Percentiles rank a stretch among this genome's conserved stretches.
phyloP scores from a whole-genome alignment of 768 basidiomycete genomes.

The Amanita polypyramis region DNA sequence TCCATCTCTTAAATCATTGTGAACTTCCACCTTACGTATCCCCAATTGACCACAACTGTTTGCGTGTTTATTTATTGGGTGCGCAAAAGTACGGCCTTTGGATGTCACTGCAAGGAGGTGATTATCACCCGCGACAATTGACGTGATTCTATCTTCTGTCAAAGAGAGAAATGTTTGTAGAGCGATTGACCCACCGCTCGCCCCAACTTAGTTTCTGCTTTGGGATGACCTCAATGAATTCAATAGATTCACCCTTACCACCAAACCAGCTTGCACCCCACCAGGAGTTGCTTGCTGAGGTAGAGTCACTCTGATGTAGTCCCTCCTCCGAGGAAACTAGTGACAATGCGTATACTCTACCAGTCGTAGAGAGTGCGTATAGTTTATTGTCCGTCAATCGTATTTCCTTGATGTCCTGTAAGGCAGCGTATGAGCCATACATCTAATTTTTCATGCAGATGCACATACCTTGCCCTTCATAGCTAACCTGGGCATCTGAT shows the following conservation, averaged over 20 bases:
- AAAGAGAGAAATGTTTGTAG: not conserved
- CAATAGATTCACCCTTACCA: conserved; percentile 38
- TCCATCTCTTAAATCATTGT: conserved; percentile 21
- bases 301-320: conserved; percentile 17
- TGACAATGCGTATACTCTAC: conserved; percentile 63
- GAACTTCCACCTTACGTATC: conserved; percentile 50
- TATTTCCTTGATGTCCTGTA: conserved; percentile 58
- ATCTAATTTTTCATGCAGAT: not conserved
- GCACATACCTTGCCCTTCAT: conserved; percentile 51
- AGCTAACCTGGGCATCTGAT: conserved; percentile 35
- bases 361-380: conserved; percentile 72
- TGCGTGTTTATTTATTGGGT: conserved; percentile 64
- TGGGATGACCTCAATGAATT: conserved; percentile 54
- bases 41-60: conserved; percentile 84
- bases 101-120: conserved; percentile 68
- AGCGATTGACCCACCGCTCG: conserved; percentile 46
- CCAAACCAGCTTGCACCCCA: conserved; percentile 49
- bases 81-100: conserved; percentile 65
- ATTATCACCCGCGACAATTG: conserved; percentile 63
- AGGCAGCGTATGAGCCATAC: not conserved
- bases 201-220: conserved; percentile 44
- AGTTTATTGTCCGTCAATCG: conserved; percentile 50
- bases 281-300: conserved; percentile 39
- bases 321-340: conserved; percentile 38
- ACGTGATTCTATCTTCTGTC: conserved; percentile 41